phyloP scores from a whole-genome alignment of 345 rosid genomes.

The Garcia nutans region DNA sequence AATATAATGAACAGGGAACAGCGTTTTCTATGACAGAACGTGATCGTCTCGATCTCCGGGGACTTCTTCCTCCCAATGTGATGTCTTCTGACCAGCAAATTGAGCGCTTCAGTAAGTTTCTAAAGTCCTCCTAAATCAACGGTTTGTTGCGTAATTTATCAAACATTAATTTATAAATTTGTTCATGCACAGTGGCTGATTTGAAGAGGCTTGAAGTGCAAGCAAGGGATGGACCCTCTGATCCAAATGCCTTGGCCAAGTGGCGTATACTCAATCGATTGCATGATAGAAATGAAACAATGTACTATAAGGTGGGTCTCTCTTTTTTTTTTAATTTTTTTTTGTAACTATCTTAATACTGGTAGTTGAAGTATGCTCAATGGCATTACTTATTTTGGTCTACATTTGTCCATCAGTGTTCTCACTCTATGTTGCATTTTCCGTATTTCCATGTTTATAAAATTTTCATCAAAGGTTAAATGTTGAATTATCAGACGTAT shows the following conservation, averaged over 20 bases:
- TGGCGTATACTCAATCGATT: slow-evolving; percentile 96
- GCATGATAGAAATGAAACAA: slow-evolving; percentile 95
- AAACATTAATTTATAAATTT: slow-evolving; percentile 8
- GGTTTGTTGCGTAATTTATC: too few relatives aligned
- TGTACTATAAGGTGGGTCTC: slow-evolving; percentile 72
- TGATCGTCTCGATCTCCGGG: slow-evolving; percentile 92
- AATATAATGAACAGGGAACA: slow-evolving; percentile 54
- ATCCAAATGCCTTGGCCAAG: slow-evolving; percentile 85
- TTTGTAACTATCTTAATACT: neutral
- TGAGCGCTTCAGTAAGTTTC: slow-evolving; percentile 74
- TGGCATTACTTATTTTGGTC: neutral
- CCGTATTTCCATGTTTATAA: neutral
- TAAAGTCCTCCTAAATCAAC: neutral
- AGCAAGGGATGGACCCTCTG: slow-evolving; percentile 93
- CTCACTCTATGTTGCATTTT: neutral
- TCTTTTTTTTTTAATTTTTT: neutral
- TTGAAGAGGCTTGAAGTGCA: slow-evolving; percentile 90
- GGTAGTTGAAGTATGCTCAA: neutral
- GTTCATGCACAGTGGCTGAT: slow-evolving; percentile 61
- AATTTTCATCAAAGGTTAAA: neutral
- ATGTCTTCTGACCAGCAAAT: slow-evolving; percentile 89
- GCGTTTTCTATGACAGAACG: slow-evolving; percentile 95
- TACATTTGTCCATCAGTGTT: neutral
- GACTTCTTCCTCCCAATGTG: slow-evolving; percentile 89
- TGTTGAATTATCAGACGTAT: neutral